Evolutionary conservation across 164 flowering plant genomes (phyloP), one percentile per base, ranked within the genome.

Genomic region (Aristolochia contorta): DNA sequence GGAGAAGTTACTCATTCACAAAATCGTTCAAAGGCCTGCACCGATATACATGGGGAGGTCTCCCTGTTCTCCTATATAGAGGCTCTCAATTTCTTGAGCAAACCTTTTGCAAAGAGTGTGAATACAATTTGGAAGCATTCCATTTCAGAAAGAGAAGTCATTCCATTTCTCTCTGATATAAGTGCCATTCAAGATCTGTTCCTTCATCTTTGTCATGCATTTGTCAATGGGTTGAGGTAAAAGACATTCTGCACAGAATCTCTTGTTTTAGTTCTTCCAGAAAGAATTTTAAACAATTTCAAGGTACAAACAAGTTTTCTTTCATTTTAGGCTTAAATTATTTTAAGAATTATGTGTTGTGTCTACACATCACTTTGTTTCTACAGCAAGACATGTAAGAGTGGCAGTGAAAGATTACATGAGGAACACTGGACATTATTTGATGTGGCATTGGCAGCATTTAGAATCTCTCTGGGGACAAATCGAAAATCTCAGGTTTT

Each of bases 31-130:
- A 53, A 32, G 53, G 14, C 33, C 30, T 68, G 74, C 57, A 55
- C 33, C 19, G 33, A 54, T 53, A 54, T 56, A 49, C 74, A 70
- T 23, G 69, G 73, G 58, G 69, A 58, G 16, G 68, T 61, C 49
- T 71, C 77, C 57, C 18, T 73, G 46, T 62, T 59, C 5, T 69
- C 71, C 18, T 83, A 78, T 74, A 72, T 77, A 57, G 69, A 74
- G 63, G 89, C 90, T 19, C 61, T 88, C 71, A 73, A 72, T 57
- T 86, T 85, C 69, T 71, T 89, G 68, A 87, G 95, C 64, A 67
- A 72, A 59, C 84, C 91, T 46, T 78, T 91, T 60, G 78, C 87
- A 49, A 86, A 85, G n/a, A 63, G 71, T 30, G 74, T 87, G 41
- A 71, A 71, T 68, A 73, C 69, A 45, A 72, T 68, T 52, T 74